These are phyloP conservation scores for Neurospora tetraspora DNA, from an alignment of 495 filamentous ascomycete genomes.

Conservation along the genomic window DNA sequence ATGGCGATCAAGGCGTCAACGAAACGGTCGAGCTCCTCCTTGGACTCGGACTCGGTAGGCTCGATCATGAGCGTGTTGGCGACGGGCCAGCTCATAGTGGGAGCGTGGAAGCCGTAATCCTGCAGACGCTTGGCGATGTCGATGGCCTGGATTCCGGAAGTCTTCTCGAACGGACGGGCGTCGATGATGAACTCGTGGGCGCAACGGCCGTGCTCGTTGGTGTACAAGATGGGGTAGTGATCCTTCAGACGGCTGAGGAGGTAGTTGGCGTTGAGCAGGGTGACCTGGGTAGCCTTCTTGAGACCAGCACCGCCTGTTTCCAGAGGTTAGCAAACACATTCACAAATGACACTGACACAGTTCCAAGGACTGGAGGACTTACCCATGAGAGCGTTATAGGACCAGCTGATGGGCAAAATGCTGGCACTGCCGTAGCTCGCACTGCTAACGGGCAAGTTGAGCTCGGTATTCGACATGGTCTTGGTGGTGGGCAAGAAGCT, in stretches of 20 bases:
- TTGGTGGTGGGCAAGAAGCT: slow-evolving; percentile 73
- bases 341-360: neutral
- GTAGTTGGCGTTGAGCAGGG: slow-evolving; percentile 95
- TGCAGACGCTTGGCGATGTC: slow-evolving; percentile 96
- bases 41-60: slow-evolving; percentile 89
- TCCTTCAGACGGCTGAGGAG: slow-evolving; percentile 83
- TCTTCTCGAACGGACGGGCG: slow-evolving; percentile 75
- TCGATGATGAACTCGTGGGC: slow-evolving; percentile 99
- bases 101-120: slow-evolving; percentile 97
- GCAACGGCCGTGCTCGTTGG: slow-evolving; percentile 77
- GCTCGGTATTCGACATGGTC: slow-evolving; percentile 20
- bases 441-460: slow-evolving; percentile 63
- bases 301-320: slow-evolving; percentile 61
- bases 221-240: slow-evolving; percentile 88
- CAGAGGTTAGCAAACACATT: slow-evolving; percentile 9
- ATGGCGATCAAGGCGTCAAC: slow-evolving; percentile 87
- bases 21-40: slow-evolving; percentile 91
- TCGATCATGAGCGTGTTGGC: slow-evolving; percentile 98
- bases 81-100: slow-evolving; percentile 97
- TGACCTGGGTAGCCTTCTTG: slow-evolving; percentile 91
- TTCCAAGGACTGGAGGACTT: slow-evolving; percentile 8
- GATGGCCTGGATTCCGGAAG: slow-evolving; percentile 81
- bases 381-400: slow-evolving; percentile 97
- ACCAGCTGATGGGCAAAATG: slow-evolving; percentile 94
- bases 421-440: slow-evolving; percentile 87